A percentile compares a stretch with the other conserved stretches of the same genome.
These are phyloP conservation scores for Pinus taeda DNA, from an alignment of 75 land plant species.

Conservation along the genomic window DNA sequence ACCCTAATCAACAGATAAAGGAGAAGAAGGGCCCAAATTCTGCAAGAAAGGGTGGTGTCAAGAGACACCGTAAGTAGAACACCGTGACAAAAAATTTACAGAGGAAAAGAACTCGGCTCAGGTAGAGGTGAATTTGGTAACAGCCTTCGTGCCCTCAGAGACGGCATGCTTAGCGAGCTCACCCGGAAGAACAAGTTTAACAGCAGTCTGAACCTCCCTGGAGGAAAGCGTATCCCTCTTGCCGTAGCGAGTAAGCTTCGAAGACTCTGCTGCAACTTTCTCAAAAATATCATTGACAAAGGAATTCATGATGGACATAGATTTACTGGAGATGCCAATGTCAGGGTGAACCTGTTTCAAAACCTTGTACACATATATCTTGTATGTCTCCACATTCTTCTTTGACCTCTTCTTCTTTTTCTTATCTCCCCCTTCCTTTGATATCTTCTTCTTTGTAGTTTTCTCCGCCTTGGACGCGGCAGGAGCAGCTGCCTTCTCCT, in stretches of 20 bases:
- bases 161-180: constrained; percentile 72
- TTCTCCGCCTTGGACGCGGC: constrained; percentile 15
- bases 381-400: constrained; percentile 34
- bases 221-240: constrained; percentile 50
- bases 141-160: constrained; percentile 66
- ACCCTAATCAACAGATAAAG: too few relatives aligned
- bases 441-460: background rate
- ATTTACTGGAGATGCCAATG: constrained; percentile 49
- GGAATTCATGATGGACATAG: constrained; percentile 66
- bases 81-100: background rate
- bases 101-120: background rate
- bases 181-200: constrained; percentile 62
- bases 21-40: too few relatives aligned
- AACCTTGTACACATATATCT: constrained; percentile 23
- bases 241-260: constrained; percentile 36
- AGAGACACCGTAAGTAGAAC: too few relatives aligned
- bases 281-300: constrained; percentile 74
- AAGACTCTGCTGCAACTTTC: constrained; percentile 63
- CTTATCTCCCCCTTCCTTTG: too few relatives aligned
- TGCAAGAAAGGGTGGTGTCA: background rate
- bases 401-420: constrained; percentile 28
- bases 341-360: constrained; percentile 5
- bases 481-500: background rate
- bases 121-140: constrained; percentile 13
- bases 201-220: constrained; percentile 66